Conservation (phyloP, 495 filamentous ascomycete genomes). For the Lophiotrema nucula region DNA sequence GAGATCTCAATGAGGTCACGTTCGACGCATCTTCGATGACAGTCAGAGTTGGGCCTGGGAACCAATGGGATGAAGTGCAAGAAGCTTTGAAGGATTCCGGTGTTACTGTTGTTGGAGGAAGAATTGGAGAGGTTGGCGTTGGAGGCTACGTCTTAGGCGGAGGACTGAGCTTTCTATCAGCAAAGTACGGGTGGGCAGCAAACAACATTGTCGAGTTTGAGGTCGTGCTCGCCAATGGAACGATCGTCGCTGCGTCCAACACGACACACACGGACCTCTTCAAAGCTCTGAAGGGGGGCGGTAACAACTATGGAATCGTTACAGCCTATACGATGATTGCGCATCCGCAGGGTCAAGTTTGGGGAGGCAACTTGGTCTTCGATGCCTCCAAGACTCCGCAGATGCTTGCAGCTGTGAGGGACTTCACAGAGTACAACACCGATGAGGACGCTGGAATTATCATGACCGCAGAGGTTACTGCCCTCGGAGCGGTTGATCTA, state of each 20-base stretch:
- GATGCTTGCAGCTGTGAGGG: conserved; percentile 21
- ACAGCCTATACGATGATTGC: conserved; percentile 38
- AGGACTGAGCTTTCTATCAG: conserved; percentile 26
- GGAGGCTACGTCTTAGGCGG: conserved; percentile 27
- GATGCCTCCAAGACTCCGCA: conserved; percentile 7
- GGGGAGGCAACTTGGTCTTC: conserved; percentile 28
- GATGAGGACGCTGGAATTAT: conserved; percentile 31
- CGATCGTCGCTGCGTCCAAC: conserved; percentile 53
- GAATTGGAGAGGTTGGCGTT: conserved; percentile 28
- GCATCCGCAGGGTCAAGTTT: conserved; percentile 21
- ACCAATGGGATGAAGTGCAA: conserved; percentile 24
- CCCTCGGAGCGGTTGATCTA: conserved; percentile 45
- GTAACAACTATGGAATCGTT: conserved; percentile 56
- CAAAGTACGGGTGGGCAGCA: conserved; percentile 51
- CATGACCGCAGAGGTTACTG: conserved; percentile 52
- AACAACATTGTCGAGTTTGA: conserved; percentile 52
- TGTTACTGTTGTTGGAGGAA: conserved; percentile 24
- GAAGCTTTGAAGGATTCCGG: conserved; percentile 12
- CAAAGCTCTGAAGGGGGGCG: conserved; percentile 56
- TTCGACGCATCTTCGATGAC: conserved; percentile 15
- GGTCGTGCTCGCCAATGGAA: conserved; percentile 53
- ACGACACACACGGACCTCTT: conserved; percentile 57
- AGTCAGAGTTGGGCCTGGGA: conserved; percentile 19
- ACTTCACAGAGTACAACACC: conserved; percentile 30
- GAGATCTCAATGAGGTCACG: conserved; percentile 16